Evolutionary conservation across 345 rosid genomes (phyloP).

Genomic region (Physaria fendleri): DNA sequence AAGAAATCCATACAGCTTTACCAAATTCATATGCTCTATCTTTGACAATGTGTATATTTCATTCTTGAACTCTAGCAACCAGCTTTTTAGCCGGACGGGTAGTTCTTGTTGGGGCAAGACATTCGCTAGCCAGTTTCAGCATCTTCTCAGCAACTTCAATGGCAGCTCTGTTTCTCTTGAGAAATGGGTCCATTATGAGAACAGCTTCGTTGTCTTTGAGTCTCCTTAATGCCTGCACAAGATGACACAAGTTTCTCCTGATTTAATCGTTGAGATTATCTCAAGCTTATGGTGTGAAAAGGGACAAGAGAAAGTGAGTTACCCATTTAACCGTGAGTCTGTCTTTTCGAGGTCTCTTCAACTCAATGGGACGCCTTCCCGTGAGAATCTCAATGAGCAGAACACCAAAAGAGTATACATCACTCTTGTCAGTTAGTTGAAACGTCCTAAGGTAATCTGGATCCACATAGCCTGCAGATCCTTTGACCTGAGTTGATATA

Average conservation of each 20-base stretch:
- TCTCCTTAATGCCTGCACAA: conserved; percentile 65
- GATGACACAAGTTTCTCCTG: not conserved
- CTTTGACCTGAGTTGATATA: conserved; percentile 79
- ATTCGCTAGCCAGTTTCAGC: conserved; percentile 56
- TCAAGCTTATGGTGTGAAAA: not conserved
- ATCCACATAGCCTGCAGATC: conserved; percentile 72
- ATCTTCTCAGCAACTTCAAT: conserved; percentile 49
- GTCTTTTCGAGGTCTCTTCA: conserved; percentile 42
- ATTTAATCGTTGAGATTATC: not conserved
- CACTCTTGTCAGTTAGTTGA: conserved; percentile 76
- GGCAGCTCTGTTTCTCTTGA: conserved; percentile 62
- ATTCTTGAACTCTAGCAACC: conserved; percentile 65
- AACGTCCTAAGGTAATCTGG: conserved; percentile 78
- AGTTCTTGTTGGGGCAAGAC: conserved; percentile 47
- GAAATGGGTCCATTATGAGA: conserved; percentile 65
- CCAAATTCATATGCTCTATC: conserved; percentile 88
- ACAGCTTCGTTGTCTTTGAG: conserved; percentile 53
- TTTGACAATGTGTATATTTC: conserved; percentile 73
- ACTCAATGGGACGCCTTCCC: conserved; percentile 70
- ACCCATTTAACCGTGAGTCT: conserved; percentile 69
- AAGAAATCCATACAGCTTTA: conserved; percentile 64
- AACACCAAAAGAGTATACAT: conserved; percentile 84
- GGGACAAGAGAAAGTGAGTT: conserved; percentile 3
- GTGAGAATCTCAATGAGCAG: conserved; percentile 67
- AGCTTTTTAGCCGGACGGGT: conserved; percentile 48